Evolutionary conservation across 805 yeast genomes (phyloP).

Genomic region (Pichia exigua): DNA sequence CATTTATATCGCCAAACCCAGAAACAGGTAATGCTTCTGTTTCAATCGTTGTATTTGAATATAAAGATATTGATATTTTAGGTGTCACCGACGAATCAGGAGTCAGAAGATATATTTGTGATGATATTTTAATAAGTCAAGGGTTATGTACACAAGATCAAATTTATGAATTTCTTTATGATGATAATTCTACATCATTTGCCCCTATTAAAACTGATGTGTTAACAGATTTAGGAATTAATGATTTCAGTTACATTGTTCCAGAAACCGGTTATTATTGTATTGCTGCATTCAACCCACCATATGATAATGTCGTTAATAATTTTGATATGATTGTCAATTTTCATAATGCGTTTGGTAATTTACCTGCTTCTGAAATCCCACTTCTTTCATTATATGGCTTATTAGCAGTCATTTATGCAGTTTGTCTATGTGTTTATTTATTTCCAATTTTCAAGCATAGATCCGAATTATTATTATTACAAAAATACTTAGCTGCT

Average conservation of each 20-base stretch:
- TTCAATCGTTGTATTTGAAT: constrained; percentile 75
- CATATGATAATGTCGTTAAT: constrained; percentile 19
- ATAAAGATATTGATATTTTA: constrained; percentile 60
- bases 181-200: constrained; percentile 30
- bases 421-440: constrained; percentile 73
- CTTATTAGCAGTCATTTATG: constrained; percentile 72
- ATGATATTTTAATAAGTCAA: constrained; percentile 49
- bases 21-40: constrained; percentile 38
- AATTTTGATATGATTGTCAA: constrained; percentile 61
- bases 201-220: constrained; percentile 51
- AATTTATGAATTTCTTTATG: constrained; percentile 56
- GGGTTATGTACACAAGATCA: constrained; percentile 49
- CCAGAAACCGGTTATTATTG: constrained; percentile 86
- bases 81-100: constrained; percentile 47
- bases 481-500: constrained; percentile 85
- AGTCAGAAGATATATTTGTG: constrained; percentile 60
- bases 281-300: constrained; percentile 58
- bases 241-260: constrained; percentile 56
- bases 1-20: constrained; percentile 25
- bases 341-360: constrained; percentile 89
- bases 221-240: constrained; percentile 50
- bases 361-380: constrained; percentile 80
- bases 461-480: constrained; percentile 77
- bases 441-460: constrained; percentile 80
- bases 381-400: constrained; percentile 90